phyloP scores from a whole-genome alignment of 1,139 yeast species.

The Williopsis jadinii region DNA sequence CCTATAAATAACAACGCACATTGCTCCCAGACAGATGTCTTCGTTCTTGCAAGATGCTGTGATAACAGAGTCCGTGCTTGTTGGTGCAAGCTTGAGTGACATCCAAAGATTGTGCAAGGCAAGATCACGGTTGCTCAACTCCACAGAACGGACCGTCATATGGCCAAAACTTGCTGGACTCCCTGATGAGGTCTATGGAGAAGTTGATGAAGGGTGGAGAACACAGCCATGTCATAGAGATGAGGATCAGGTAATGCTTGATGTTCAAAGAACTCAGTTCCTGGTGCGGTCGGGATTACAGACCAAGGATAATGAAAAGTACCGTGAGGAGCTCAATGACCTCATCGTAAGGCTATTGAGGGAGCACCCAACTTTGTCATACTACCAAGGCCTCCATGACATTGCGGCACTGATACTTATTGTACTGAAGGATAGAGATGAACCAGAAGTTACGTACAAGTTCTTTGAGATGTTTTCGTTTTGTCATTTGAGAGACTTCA shows the following conservation, averaged over 20 bases:
- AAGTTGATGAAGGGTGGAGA: slow-evolving; percentile 1
- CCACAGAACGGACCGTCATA: not conserved
- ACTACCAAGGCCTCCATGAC: slow-evolving; percentile 94
- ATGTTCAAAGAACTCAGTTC: slow-evolving; percentile 66
- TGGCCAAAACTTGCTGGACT: slow-evolving; percentile 1
- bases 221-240: slow-evolving; percentile 43
- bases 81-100: too few relatives aligned
- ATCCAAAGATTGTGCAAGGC: not conserved
- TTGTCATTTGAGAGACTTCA: slow-evolving; percentile 70
- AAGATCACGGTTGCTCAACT: not conserved
- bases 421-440: slow-evolving; percentile 35
- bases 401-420: slow-evolving; percentile 64
- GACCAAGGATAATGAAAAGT: slow-evolving; percentile 16
- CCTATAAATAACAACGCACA: too few relatives aligned
- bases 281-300: slow-evolving; percentile 24
- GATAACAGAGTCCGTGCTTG: too few relatives aligned
- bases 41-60: too few relatives aligned
- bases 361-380: slow-evolving; percentile 53
- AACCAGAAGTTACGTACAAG: slow-evolving; percentile 31
- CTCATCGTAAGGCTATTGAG: slow-evolving; percentile 53
- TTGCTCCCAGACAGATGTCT: too few relatives aligned
- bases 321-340: slow-evolving; percentile 37
- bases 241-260: slow-evolving; percentile 73
- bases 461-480: slow-evolving; percentile 54
- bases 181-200: not conserved